These are phyloP conservation scores for Ophiostoma montium DNA, from an alignment of 2,329 filamentous ascomycete genomes.

Conservation along the genomic window DNA sequence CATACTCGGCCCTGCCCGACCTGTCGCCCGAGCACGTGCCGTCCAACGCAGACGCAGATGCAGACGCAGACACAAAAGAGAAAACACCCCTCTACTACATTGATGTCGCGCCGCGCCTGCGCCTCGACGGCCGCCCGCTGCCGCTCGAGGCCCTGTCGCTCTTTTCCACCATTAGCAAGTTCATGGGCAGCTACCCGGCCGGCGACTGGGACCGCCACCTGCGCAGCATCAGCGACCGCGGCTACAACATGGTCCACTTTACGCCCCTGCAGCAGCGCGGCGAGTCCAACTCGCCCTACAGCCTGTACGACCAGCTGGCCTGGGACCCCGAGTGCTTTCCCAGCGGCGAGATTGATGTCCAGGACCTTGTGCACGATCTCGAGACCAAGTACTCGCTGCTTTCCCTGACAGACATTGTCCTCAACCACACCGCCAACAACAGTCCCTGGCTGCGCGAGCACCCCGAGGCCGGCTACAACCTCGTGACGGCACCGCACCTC, in stretches of 20 bases:
- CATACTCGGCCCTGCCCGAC: slow-evolving; percentile 73
- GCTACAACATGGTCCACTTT: slow-evolving; percentile 99
- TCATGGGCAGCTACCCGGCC: slow-evolving; percentile 82
- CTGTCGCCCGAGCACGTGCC: slow-evolving; percentile 40
- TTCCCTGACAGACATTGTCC: slow-evolving; percentile 88
- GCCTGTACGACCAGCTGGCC: slow-evolving; percentile 77
- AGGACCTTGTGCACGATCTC: slow-evolving; percentile 63
- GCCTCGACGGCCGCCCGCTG: slow-evolving; percentile 57
- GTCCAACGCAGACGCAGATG: neutral
- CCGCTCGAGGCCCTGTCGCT: slow-evolving; percentile 79
- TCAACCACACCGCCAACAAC: slow-evolving; percentile 96
- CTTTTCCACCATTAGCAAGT: slow-evolving; percentile 93
- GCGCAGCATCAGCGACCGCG: slow-evolving; percentile 71
- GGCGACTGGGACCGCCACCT: slow-evolving; percentile 75
- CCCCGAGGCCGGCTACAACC: slow-evolving; percentile 89
- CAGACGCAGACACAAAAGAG: slow-evolving; percentile 16
- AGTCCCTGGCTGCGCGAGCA: slow-evolving; percentile 88
- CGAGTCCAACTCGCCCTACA: slow-evolving; percentile 90
- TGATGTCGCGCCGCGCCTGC: slow-evolving; percentile 74
- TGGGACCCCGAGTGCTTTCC: slow-evolving; percentile 79
- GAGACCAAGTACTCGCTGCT: slow-evolving; percentile 74
- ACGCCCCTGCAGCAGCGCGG: slow-evolving; percentile 84
- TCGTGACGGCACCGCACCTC: slow-evolving; percentile 73
- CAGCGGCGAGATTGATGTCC: slow-evolving; percentile 68
- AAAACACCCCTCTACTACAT: slow-evolving; percentile 76